Percentiles rank a stretch among this genome's conserved stretches.
Conservation (phyloP, 1,284 basidiomycete species). For the Neolentinus lepideus region DNA sequence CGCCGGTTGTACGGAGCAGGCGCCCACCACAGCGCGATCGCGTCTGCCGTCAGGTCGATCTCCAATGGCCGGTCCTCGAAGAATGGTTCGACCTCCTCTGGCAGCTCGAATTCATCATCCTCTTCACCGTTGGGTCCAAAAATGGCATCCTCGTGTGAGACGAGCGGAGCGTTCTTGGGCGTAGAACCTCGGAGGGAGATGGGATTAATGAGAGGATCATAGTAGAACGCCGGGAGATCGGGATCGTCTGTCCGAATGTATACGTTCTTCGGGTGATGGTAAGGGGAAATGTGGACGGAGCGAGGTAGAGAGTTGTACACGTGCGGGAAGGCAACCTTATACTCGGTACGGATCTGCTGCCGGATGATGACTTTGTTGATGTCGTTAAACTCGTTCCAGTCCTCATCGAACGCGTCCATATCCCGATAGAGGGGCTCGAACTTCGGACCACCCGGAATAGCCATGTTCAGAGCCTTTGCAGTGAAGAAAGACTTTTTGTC, state of each 20-base stretch:
- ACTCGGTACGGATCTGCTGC: slow-evolving; percentile 97
- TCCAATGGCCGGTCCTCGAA: slow-evolving; percentile 77
- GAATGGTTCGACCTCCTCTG: slow-evolving; percentile 81
- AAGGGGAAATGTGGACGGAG: slow-evolving; percentile 87
- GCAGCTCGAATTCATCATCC: slow-evolving; percentile 85
- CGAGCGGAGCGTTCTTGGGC: slow-evolving; percentile 76
- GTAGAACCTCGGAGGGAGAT: slow-evolving; percentile 84
- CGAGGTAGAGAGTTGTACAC: slow-evolving; percentile 98
- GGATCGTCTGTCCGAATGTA: slow-evolving; percentile 99
- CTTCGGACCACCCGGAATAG: slow-evolving; percentile 97
- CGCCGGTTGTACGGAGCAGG: slow-evolving; percentile 94
- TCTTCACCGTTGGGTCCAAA: slow-evolving; percentile 85
- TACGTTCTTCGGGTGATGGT: slow-evolving; percentile 95
- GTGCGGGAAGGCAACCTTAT: slow-evolving; percentile 99
- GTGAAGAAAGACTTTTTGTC: slow-evolving; percentile 99
- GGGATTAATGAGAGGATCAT: slow-evolving; percentile 97
- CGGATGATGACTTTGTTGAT: slow-evolving; percentile 99
- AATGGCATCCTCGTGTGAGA: slow-evolving; percentile 87
- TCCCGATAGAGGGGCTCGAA: slow-evolving; percentile 95
- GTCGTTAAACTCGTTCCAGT: slow-evolving; percentile 99
- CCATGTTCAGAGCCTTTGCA: slow-evolving; percentile 96
- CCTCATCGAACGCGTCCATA: slow-evolving; percentile 96
- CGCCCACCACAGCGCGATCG: slow-evolving; percentile 98
- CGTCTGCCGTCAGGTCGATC: slow-evolving; percentile 92
- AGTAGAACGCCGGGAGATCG: slow-evolving; percentile 99